Conservation (phyloP, 441 rosid genomes). For the Pelargonium myrrhifolium region DNA sequence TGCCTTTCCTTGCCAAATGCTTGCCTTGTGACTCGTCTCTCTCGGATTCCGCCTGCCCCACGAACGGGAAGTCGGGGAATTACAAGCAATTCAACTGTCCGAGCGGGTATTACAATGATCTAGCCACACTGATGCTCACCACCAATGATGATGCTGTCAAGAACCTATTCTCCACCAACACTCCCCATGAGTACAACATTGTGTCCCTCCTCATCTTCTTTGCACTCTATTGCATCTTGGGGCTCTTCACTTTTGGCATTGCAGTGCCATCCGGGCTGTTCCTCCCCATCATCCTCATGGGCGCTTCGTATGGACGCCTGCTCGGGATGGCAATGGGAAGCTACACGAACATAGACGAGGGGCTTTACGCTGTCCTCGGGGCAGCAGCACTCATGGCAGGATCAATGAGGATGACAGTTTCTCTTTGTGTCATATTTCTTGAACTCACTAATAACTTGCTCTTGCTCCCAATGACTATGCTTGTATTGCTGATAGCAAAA, state of each 20-base stretch:
- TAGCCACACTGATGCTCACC: slow-evolving; percentile 58
- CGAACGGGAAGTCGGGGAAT: slow-evolving; percentile 62
- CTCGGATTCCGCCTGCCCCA: slow-evolving; percentile 52
- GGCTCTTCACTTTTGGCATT: slow-evolving; percentile 67
- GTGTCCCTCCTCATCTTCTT: slow-evolving; percentile 49
- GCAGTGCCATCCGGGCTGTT: slow-evolving; percentile 73
- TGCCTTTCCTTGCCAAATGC: slow-evolving; percentile 76
- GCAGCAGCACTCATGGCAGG: slow-evolving; percentile 71
- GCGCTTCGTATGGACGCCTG: slow-evolving; percentile 61
- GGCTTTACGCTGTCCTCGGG: slow-evolving; percentile 61
- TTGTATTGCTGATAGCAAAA: slow-evolving; percentile 60
- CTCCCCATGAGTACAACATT: slow-evolving; percentile 44
- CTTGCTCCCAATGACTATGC: slow-evolving; percentile 60
- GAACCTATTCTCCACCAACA: slow-evolving; percentile 40
- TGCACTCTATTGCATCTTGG: slow-evolving; percentile 42
- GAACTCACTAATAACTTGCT: slow-evolving; percentile 58
- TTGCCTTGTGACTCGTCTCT: slow-evolving; percentile 50
- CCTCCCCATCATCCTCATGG: slow-evolving; percentile 59
- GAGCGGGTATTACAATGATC: slow-evolving; percentile 66
- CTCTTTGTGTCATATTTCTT: slow-evolving; percentile 59
- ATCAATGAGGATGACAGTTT: slow-evolving; percentile 77
- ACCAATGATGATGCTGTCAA: slow-evolving; percentile 72
- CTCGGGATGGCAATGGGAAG: slow-evolving; percentile 44
- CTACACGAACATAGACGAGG: slow-evolving; percentile 45
- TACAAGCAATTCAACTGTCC: slow-evolving; percentile 83